Evolutionary conservation across 2,329 filamentous ascomycete species (phyloP).

Genomic region (Lachnellula arida): DNA sequence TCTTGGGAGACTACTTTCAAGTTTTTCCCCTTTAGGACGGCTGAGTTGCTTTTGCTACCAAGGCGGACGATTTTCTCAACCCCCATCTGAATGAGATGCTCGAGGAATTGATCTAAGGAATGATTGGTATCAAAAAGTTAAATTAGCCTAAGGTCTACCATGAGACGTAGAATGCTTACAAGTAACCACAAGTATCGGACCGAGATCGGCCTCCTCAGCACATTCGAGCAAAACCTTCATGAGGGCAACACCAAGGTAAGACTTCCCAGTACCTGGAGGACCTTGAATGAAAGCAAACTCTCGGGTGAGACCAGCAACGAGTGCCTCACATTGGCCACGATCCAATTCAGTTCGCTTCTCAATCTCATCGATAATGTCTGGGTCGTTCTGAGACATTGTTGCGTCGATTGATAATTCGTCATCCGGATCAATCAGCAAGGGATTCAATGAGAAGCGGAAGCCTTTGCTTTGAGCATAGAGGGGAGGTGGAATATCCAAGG

Average conservation of each 20-base stretch:
- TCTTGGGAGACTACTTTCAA: constrained; percentile 16
- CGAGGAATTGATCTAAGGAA: constrained; percentile 40
- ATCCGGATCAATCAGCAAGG: constrained; percentile 33
- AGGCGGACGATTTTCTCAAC: constrained; percentile 46
- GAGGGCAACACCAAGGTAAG: constrained; percentile 25
- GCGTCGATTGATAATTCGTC: constrained; percentile 40
- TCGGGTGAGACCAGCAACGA: constrained; percentile 10
- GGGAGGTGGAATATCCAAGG: neutral
- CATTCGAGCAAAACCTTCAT: constrained; percentile 32
- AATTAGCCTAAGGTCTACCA: constrained; percentile 37
- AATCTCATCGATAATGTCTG: constrained; percentile 4
- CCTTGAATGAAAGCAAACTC: constrained; percentile 28
- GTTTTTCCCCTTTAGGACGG: constrained; percentile 20
- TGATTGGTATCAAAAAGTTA: constrained; percentile 27
- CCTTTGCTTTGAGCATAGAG: neutral
- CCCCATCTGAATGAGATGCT: constrained; percentile 41
- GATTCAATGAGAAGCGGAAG: constrained; percentile 14
- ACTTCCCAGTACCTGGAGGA: constrained; percentile 27
- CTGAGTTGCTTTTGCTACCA: constrained; percentile 30
- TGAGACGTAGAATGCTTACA: constrained; percentile 21
- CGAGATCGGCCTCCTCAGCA: constrained; percentile 20
- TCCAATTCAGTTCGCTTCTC: constrained; percentile 20
- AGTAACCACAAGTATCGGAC: constrained; percentile 31
- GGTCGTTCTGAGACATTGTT: neutral
- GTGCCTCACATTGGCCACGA: constrained; percentile 8